Conservation (phyloP, 116 monocot genomes). For the Zostera marina region DNA sequence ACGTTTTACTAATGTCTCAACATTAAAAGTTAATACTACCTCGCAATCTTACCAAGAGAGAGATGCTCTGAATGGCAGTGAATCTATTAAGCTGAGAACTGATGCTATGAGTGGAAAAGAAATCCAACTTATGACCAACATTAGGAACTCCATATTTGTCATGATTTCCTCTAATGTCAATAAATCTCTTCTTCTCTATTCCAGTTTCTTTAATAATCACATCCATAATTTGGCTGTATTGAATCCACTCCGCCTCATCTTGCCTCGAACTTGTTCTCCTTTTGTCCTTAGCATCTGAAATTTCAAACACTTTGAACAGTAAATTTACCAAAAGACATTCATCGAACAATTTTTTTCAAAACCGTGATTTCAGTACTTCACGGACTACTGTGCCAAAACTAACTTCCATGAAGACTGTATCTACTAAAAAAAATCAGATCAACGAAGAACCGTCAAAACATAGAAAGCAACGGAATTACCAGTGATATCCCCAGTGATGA, state of each 20-base stretch:
- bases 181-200: conserved; percentile 46
- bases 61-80: conserved; percentile 46
- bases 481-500: conserved; percentile 72
- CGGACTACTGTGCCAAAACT: too few species aligned
- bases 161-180: conserved; percentile 90
- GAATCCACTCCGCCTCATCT: conserved; percentile 73
- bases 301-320: background rate
- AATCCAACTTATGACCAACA: conserved; percentile 48
- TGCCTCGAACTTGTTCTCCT: conserved; percentile 56
- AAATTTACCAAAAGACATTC: background rate
- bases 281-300: conserved; percentile 65
- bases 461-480: conserved; percentile 14
- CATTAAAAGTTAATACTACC: background rate
- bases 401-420: background rate
- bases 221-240: conserved; percentile 46
- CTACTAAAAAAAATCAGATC: background rate
- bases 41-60: conserved; percentile 47
- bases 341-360: background rate
- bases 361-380: too few species aligned
- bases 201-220: conserved; percentile 26
- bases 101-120: conserved; percentile 60
- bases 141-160: conserved; percentile 88
- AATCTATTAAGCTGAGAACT: conserved; percentile 50
- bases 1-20: background rate
- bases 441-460: background rate